phyloP scores from a whole-genome alignment of 768 basidiomycete genomes.

The Ramaria rubella region DNA sequence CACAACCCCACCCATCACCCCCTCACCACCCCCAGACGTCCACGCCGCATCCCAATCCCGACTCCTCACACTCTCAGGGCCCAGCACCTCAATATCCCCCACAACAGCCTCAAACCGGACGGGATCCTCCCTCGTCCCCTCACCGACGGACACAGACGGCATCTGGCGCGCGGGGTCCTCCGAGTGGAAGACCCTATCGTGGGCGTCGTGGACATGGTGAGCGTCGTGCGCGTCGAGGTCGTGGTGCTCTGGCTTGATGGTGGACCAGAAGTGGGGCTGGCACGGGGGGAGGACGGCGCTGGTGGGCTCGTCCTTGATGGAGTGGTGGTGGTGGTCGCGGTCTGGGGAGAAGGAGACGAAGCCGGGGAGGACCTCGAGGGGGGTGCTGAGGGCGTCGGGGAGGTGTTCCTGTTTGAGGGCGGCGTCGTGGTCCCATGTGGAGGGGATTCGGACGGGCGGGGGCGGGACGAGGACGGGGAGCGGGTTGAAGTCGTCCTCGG shows the following conservation, averaged over 20 bases:
- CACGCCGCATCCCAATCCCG: slow-evolving; percentile 9
- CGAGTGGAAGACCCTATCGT: background rate
- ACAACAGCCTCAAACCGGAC: background rate
- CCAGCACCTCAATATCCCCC: slow-evolving; percentile 5
- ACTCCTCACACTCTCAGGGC: slow-evolving; percentile 6
- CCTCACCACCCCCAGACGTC: background rate
- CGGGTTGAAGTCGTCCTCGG: background rate
- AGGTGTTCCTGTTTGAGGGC: background rate
- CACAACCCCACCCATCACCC: too few species aligned
- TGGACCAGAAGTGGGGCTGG: background rate
- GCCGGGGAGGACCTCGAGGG: slow-evolving; percentile 6
- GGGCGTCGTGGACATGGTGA: background rate
- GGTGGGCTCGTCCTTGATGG: slow-evolving; percentile 4
- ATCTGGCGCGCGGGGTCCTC: background rate
- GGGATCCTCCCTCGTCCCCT: slow-evolving; percentile 2
- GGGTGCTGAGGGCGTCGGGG: background rate
- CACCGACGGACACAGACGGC: background rate
- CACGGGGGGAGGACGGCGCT: background rate
- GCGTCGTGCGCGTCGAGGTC: background rate
- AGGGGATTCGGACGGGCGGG: too few species aligned
- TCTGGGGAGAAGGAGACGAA: background rate
- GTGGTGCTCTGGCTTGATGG: background rate
- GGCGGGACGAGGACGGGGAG: too few species aligned
- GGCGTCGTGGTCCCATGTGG: background rate
- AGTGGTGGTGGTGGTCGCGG: background rate